A percentile compares a stretch with the other conserved stretches of the same genome.
Conservation (phyloP, 2,329 filamentous ascomycete genomes). For the Metarhizium robertsii region DNA sequence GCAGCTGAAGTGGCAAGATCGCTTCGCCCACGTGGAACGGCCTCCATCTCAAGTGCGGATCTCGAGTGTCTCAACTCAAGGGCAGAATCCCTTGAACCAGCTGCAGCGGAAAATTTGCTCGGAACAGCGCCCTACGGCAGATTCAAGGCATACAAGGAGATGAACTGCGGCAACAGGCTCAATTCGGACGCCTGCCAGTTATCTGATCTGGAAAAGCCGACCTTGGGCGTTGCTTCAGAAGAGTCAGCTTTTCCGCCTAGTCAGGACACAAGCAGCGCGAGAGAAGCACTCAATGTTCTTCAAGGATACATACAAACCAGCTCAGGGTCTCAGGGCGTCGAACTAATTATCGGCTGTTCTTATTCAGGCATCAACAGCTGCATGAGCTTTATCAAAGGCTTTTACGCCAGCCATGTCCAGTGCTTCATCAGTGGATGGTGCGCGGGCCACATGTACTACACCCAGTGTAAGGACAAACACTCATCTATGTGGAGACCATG, state of each 20-base stretch:
- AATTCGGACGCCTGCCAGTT: too few species aligned
- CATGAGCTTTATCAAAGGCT: conserved; percentile 6
- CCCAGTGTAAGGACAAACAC: conserved; percentile 1
- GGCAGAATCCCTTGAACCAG: not conserved
- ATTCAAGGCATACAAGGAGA: too few species aligned
- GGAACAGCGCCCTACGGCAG: too few species aligned
- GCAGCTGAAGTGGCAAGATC: not conserved
- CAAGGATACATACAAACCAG: not conserved
- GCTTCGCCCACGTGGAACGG: not conserved
- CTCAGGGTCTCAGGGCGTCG: conserved; percentile 1
- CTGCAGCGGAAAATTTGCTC: too few species aligned
- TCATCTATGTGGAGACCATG: conserved; percentile 3
- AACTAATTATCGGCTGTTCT: conserved; percentile 5
- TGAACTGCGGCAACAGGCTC: too few species aligned
- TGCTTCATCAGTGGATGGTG: conserved; percentile 9
- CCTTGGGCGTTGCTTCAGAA: too few species aligned
- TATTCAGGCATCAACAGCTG: conserved; percentile 2
- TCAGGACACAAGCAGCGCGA: not conserved
- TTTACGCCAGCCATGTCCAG: conserved; percentile 7
- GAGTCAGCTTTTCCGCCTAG: too few species aligned
- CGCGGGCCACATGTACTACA: conserved; percentile 6
- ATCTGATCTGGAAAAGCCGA: too few species aligned
- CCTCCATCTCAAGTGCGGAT: not conserved
- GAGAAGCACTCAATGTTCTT: conserved; percentile 2
- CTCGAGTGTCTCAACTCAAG: not conserved